Percentiles rank a stretch among this genome's conserved stretches.
Evolutionary conservation across 306 rosid genomes (phyloP).

Genomic region (Malus fusca): DNA sequence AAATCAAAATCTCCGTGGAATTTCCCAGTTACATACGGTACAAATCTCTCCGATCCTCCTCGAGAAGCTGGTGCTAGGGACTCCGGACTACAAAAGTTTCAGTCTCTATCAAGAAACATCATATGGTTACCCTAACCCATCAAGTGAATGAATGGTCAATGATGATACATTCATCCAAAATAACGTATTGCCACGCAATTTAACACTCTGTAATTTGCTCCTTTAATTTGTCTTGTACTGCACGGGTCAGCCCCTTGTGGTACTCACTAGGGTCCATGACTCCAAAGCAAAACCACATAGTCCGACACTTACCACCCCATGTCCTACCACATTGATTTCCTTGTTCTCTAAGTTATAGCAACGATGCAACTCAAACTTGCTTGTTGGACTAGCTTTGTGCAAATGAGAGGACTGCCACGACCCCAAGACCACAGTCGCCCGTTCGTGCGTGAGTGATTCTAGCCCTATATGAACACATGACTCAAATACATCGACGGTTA

Average conservation of each 20-base stretch:
- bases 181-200: neutral
- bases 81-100: neutral
- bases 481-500: neutral
- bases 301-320: neutral
- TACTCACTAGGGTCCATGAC: neutral
- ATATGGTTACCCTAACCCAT: neutral
- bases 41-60: neutral
- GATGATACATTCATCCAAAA: conserved; percentile 2
- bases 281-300: neutral
- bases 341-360: conserved; percentile 1
- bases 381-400: neutral
- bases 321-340: neutral
- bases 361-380: neutral
- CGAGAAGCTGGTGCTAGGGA: neutral
- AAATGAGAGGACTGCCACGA: neutral
- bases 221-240: neutral
- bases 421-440: neutral
- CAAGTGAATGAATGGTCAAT: neutral
- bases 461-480: neutral
- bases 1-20: neutral
- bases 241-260: neutral
- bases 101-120: neutral
- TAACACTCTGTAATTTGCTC: neutral
- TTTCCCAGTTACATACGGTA: neutral
- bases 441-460: neutral